Evolutionary conservation across 208 protist species (phyloP).

Genomic region (Strigomonas culicis): DNA sequence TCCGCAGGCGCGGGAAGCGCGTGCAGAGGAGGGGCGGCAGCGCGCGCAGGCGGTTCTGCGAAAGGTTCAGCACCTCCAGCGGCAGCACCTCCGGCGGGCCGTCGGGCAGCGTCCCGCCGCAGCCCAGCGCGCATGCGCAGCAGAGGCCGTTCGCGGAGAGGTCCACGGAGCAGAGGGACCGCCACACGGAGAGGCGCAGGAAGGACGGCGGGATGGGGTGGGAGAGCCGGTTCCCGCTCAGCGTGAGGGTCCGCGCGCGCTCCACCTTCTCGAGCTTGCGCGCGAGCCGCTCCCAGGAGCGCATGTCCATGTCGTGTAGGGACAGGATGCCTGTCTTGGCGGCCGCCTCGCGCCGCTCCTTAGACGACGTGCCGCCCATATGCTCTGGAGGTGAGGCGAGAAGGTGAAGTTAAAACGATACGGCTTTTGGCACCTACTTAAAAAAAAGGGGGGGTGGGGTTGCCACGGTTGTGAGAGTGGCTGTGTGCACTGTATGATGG

Average conservation of each 20-base stretch:
- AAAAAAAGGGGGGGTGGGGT: no score
- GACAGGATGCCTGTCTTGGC: conserved; percentile 33
- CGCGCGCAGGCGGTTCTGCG: conserved; percentile 22
- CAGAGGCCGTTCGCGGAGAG: conserved; percentile 31
- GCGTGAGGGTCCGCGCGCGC: conserved; percentile 20
- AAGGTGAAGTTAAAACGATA: conserved; percentile 2
- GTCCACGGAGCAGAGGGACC: conserved; percentile 25
- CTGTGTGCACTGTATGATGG: no score
- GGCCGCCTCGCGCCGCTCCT: conserved; percentile 27
- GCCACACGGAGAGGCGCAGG: conserved; percentile 22
- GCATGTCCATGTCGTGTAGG: conserved; percentile 4
- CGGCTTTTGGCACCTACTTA: no score
- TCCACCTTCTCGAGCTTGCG: conserved; percentile 13
- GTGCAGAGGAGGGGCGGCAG: conserved; percentile 21
- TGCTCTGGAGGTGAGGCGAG: no score
- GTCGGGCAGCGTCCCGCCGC: background rate
- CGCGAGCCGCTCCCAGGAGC: conserved; percentile 24
- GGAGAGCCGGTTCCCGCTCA: conserved; percentile 22
- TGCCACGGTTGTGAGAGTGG: no score
- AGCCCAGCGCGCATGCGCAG: conserved; percentile 34
- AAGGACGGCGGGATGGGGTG: conserved; percentile 25
- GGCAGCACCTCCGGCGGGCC: conserved; percentile 8
- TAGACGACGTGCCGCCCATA: conserved; percentile 22
- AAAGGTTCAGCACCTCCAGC: conserved; percentile 36
- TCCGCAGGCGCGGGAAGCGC: conserved; percentile 32